A percentile compares a stretch with the other conserved stretches of the same genome.
phyloP scores from a whole-genome alignment of 1,139 yeast species.

The Pichia sp. region DNA sequence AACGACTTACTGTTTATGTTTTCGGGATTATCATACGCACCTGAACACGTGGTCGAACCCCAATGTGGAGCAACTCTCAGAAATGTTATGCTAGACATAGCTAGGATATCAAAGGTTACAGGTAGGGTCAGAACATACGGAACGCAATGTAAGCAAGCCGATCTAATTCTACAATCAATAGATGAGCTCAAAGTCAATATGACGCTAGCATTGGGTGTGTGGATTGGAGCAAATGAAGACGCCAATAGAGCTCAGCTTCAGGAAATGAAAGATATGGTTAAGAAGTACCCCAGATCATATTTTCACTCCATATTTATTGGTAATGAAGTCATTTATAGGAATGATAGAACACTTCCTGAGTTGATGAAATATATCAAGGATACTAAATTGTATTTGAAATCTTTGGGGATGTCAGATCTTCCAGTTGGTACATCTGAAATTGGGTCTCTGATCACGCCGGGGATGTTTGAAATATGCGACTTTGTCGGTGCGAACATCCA shows the following conservation, averaged over 20 bases:
- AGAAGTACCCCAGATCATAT: slow-evolving; percentile 37
- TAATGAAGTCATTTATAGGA: slow-evolving; percentile 54
- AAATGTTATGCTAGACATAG: slow-evolving; percentile 50
- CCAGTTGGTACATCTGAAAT: slow-evolving; percentile 54
- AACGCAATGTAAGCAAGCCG: slow-evolving; percentile 56
- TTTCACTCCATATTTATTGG: slow-evolving; percentile 54
- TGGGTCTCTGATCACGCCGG: slow-evolving; percentile 37
- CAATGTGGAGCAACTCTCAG: slow-evolving; percentile 41
- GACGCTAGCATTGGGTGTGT: slow-evolving; percentile 56
- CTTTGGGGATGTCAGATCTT: slow-evolving; percentile 31
- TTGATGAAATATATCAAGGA: slow-evolving; percentile 38
- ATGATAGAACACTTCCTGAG: slow-evolving; percentile 36
- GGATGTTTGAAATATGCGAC: slow-evolving; percentile 39
- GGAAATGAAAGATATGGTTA: slow-evolving; percentile 37
- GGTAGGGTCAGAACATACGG: slow-evolving; percentile 53
- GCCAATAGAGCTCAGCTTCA: slow-evolving; percentile 37
- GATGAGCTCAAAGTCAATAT: slow-evolving; percentile 42
- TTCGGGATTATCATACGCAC: slow-evolving; percentile 57
- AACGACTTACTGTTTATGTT: slow-evolving; percentile 33
- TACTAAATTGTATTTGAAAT: slow-evolving; percentile 32
- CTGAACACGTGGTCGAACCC: slow-evolving; percentile 44
- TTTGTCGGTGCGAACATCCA: slow-evolving; percentile 59
- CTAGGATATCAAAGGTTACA: slow-evolving; percentile 50
- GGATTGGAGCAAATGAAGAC: slow-evolving; percentile 44
- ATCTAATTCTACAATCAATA: slow-evolving; percentile 47